Evolutionary conservation across 176 grass and related monocot species (phyloP).

Genomic region (Juncus inflexus): DNA sequence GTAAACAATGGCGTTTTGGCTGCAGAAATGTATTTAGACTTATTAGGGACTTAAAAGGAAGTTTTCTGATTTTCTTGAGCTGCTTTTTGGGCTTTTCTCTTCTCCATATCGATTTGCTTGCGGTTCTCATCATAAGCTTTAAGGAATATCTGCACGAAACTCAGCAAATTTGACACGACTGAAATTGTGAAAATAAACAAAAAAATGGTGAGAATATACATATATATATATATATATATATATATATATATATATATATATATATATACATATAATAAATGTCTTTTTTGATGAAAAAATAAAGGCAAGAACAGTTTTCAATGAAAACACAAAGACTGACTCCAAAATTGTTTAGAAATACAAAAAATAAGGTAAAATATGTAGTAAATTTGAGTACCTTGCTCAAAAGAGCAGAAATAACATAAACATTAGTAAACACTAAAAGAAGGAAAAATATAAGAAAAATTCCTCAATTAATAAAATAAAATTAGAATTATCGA

Average conservation of each 20-base stretch:
- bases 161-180: slow-evolving; percentile 78
- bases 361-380: slow-evolving; percentile 17
- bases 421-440: slow-evolving; percentile 15
- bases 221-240: not conserved
- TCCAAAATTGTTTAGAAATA: not conserved
- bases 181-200: slow-evolving; percentile 13
- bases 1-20: too few relatives aligned
- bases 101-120: slow-evolving; percentile 81
- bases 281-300: not conserved
- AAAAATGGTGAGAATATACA: slow-evolving; percentile 9
- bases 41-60: not conserved
- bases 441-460: not conserved
- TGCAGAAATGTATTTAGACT: not conserved
- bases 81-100: slow-evolving; percentile 80
- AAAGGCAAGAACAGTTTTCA: not conserved
- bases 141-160: slow-evolving; percentile 75
- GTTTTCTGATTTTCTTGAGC: slow-evolving; percentile 69
- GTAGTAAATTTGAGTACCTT: slow-evolving; percentile 44
- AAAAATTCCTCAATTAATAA: slow-evolving; percentile 7
- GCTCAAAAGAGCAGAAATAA: slow-evolving; percentile 76
- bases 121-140: slow-evolving; percentile 83
- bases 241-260: too few relatives aligned
- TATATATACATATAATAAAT: slow-evolving; percentile 3
- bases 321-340: not conserved
- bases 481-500: not conserved